Base-by-base conservation (phyloP, 257 asterid species). In the Nicotiana tomentosiformis region DNA sequence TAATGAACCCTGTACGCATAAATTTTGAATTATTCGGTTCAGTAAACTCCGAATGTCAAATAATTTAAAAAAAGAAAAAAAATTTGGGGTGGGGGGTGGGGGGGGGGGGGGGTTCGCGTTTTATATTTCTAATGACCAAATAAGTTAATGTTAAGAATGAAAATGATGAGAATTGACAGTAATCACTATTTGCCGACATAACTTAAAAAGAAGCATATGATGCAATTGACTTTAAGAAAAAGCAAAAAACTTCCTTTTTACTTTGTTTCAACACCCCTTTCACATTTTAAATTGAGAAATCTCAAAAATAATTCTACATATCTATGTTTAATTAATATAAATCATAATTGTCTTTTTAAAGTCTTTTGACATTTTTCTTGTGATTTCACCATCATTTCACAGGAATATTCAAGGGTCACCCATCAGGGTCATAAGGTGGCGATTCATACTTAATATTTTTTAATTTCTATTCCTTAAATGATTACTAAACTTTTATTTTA, bases 321-420 rank as follows among this genome's bases (percentile, higher is more conserved):
- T 53, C 6, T 15, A 53, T 53, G 57, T 72, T 43, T 43, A 43
- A 43, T 70, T 32, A 32, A 10, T 8, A 29, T n/a, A 70, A 80
- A 30, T 74, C 77, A 80, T 30, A 51, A 53, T 64, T 68, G 80
- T 55, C 66, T 82, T 23, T 12, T 51, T 60, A 82, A 23, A 66
- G 62, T 33, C 18, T 55, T 51, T 84, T 83, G 88, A 83, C 85
- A 81, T 53, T 82, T 78, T 77, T 39, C 35, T 66, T 57, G 66
- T 37, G 69, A 43, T 81, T 77, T 87, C 91, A 68, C 79, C 86
- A 85, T 90, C 88, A 81, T 77, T 46, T 67, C 33, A 84, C 43
- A 82, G 77, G 79, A 84, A 57, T 81, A 86, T 85, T 85, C 56
- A 80, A 37, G 55, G 64, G 76, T 43, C 8, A 39, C 60, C 1